Evolutionary conservation across 2,329 filamentous ascomycete species (phyloP).

Genomic region (Paraphaeosphaeria minitans): DNA sequence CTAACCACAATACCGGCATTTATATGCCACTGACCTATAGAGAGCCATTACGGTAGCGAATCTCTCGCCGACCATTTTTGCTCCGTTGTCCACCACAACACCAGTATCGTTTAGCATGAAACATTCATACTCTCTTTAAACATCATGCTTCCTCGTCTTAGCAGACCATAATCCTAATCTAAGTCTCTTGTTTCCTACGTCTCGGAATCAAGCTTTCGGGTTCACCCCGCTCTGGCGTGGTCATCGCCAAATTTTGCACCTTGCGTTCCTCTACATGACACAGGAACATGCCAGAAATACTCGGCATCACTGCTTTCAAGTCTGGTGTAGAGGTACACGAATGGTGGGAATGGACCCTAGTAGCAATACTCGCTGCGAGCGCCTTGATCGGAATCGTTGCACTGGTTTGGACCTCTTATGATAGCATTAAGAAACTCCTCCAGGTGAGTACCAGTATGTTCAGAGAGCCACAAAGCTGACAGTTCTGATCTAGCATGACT

Average conservation of each 20-base stretch:
- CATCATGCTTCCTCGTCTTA: conserved; percentile 15
- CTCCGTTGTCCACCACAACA: conserved; percentile 10
- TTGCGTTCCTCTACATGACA: background rate
- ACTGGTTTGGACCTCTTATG: conserved; percentile 33
- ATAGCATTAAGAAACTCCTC: conserved; percentile 23
- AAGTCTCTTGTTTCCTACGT: conserved; percentile 20
- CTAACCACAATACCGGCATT: conserved; percentile 24
- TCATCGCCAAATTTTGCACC: conserved; percentile 10
- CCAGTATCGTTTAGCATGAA: conserved; percentile 25
- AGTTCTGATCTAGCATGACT: conserved; percentile 18
- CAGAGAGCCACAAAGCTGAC: conserved; percentile 14
- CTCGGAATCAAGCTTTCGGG: conserved; percentile 10
- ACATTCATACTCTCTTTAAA: conserved; percentile 18
- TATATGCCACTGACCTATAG: conserved; percentile 17
- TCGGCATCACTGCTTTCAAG: conserved; percentile 39
- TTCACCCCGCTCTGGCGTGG: conserved; percentile 9
- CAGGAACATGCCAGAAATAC: conserved; percentile 31
- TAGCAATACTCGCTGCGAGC: conserved; percentile 40
- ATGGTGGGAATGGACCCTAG: conserved; percentile 44
- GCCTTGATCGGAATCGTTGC: conserved; percentile 33
- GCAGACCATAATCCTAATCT: conserved; percentile 14
- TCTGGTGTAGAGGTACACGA: conserved; percentile 24
- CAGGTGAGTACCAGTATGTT: conserved; percentile 23
- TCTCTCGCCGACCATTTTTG: conserved; percentile 16
- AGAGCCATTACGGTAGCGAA: conserved; percentile 26